Base-by-base conservation (phyloP, 441 rosid species). In the Biscutella laevigata region DNA sequence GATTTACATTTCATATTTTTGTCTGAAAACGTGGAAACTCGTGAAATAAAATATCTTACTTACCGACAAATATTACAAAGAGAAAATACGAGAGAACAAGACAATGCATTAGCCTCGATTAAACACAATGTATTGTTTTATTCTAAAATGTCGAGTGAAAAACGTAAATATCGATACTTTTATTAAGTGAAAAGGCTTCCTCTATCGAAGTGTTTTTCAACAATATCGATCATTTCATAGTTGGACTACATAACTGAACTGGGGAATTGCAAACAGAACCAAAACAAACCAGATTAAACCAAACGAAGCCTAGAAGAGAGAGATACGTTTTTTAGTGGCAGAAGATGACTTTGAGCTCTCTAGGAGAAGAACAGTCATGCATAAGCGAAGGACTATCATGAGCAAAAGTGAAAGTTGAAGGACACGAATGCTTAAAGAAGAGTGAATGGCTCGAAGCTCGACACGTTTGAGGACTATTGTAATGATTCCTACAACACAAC, bases 271-370 rank as follows among this genome's bases (percentile, higher is more conserved):
- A 63, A 12, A 55, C 57, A 25, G 28, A 53, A 62, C 67, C 61
- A 53, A 53, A 44, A 13, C 10, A 53, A 29, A 50, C 43, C 58
- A 10, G 6, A 40, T 0, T 29, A 37, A 44, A 37, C 55, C 62
- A 63, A 40, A 12, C 24, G 13, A 24, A 61, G 1, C 13, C 1
- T 12, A 52, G 0, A n/a, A 39, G 34, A 55, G 42, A 64, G 9
- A 14, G 6, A 14, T 9, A 5, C 7, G n/a, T 24, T 1, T 11
- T 35, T 68, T n/a, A 81, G 67, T 86, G 97, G 25, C 97, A 90
- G 83, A 90, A 90, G 61, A 90, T 90, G 25, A 90, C 83, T 70
- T 90, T 90, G 16, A 90, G 95, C 76, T 90, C 97, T 19, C 79
- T 80, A 5, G 97, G 92, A 5, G 95, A 84, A 8, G 91, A 61